phyloP scores from a whole-genome alignment of 2,329 filamentous ascomycete genomes.

The Coleophoma eucalyptorum region DNA sequence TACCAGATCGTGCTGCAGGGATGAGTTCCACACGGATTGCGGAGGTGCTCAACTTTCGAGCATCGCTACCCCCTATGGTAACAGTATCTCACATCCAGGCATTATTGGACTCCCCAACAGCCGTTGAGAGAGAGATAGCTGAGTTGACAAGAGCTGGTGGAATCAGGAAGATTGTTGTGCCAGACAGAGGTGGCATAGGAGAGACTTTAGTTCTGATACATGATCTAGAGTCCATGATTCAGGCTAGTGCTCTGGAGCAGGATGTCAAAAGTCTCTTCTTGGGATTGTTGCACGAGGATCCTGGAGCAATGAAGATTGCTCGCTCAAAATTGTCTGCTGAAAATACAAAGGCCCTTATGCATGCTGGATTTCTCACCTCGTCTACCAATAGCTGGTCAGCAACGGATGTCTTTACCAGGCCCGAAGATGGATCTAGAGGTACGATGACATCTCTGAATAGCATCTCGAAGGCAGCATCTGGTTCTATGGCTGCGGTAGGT shows the following conservation, averaged over 20 bases:
- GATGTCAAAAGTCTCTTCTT: constrained; percentile 48
- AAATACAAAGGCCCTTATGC: constrained; percentile 56
- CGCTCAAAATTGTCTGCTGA: constrained; percentile 33
- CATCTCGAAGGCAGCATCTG: constrained; percentile 63
- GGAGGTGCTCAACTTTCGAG: constrained; percentile 59
- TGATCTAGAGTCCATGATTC: constrained; percentile 50
- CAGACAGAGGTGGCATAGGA: constrained; percentile 50
- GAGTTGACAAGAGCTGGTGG: constrained; percentile 53
- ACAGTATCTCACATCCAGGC: constrained; percentile 64
- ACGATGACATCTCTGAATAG: constrained; percentile 57
- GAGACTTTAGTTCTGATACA: constrained; percentile 59
- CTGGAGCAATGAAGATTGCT: constrained; percentile 39
- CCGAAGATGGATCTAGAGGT: constrained; percentile 34
- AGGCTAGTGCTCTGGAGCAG: constrained; percentile 32
- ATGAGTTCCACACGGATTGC: constrained; percentile 62
- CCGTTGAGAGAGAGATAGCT: constrained; percentile 63
- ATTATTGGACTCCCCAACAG: constrained; percentile 57
- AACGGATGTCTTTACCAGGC: constrained; percentile 36
- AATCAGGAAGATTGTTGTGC: constrained; percentile 60
- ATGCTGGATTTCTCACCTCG: constrained; percentile 63
- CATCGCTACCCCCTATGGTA: constrained; percentile 57
- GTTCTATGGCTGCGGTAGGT: constrained; percentile 65
- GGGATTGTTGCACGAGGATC: constrained; percentile 45
- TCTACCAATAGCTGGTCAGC: constrained; percentile 31
- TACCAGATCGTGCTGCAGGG: constrained; percentile 54